Conservation (phyloP, 2,329 filamentous ascomycete species). For the Alternaria dauci region DNA sequence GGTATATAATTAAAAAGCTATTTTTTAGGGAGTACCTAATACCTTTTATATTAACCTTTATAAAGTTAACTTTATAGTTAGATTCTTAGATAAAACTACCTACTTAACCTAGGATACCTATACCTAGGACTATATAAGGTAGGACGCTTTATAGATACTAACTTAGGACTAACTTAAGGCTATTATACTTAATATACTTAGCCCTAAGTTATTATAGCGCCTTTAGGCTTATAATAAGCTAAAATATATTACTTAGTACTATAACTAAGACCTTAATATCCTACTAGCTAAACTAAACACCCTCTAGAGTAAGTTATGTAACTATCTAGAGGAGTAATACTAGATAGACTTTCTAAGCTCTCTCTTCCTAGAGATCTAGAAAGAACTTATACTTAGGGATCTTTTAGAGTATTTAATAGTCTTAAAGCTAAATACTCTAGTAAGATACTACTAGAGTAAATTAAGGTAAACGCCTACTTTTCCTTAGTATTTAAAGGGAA, state of each 20-base stretch:
- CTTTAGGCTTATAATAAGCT: background rate
- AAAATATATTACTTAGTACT: background rate
- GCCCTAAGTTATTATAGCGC: background rate
- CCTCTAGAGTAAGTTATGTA: background rate
- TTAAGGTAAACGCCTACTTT: background rate
- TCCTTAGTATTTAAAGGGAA: no score
- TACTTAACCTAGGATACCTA: background rate
- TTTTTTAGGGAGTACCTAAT: background rate
- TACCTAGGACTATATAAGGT: background rate
- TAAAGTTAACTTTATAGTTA: background rate
- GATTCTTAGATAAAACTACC: background rate
- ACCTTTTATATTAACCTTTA: background rate
- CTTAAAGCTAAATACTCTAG: background rate
- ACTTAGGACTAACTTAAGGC: background rate
- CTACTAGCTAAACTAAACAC: background rate
- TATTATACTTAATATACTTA: background rate
- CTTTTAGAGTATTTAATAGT: background rate
- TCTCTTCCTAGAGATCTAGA: background rate
- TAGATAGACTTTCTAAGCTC: background rate
- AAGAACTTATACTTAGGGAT: background rate
- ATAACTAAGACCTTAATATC: background rate
- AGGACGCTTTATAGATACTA: background rate
- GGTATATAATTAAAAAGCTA: background rate
- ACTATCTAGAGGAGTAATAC: background rate
- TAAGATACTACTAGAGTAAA: background rate